Base-by-base conservation (phyloP, 192 early-diverging fungal genomes). In the Coemansia sp. region DNA sequence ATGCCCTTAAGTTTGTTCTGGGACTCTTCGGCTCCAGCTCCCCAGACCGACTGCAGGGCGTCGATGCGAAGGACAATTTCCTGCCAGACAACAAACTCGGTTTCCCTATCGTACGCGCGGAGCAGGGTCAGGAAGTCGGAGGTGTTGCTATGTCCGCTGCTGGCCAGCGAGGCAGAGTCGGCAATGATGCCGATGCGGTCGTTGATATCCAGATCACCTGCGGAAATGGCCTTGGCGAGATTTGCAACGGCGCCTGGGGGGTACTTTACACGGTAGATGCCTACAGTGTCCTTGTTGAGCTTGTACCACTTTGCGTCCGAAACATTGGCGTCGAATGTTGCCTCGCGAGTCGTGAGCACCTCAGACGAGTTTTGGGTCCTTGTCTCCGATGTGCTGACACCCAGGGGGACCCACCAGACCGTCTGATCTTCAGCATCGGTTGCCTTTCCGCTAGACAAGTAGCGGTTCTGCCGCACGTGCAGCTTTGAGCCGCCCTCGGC, bases 231-330 rank as follows among this genome's bases (percentile, higher is more conserved):
- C 18, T 86, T 66, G 4, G 83, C 88, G 52, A 92, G 76, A 21
- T 82, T 79, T 49, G 64, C 71, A 34, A 92, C 83, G 6, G 85
- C 78, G 11, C 84, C 66, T 23, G 85, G 68, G 15, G 89, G 86
- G 55, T 92, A 92, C 46, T 92, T 89, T 5, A 95, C 93, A 36
- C 95, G 89, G 84, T 93, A 98, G 64, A 98, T 89, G 18, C 92
- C 91, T 20, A 88, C 91, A 55, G 89, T 87, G 58, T 86, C 83
- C 59, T 83, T 85, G 87, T 98, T 98, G 55, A 98, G 85, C 85
- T 96, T 95, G 86, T 88, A 95, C 69, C 88, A 89, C 62, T 71
- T 76, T 18, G 87, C 68, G 60, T 60, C 73, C 23, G 81, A 69
- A 14, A 89, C 69, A 18, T 89, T 78, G 62, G 91, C 78, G 24